Base-by-base conservation (phyloP, 495 filamentous ascomycete species). In the Penicillium egyptiacum region DNA sequence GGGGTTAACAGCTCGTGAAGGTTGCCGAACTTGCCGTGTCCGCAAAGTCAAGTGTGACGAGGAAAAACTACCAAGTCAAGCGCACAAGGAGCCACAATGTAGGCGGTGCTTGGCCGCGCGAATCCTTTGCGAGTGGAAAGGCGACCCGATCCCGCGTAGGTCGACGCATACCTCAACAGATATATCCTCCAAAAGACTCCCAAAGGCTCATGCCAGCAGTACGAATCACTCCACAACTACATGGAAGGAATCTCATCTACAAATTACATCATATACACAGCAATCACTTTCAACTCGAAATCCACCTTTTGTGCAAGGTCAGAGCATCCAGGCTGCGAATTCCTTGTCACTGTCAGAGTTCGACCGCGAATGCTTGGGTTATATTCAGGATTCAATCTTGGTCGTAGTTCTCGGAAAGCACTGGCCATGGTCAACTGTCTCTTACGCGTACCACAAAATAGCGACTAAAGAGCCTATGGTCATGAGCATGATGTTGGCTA, bases 11-110 rank as follows among this genome's bases (percentile, higher is more conserved):
- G 28, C 19, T 35, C 25, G 48, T 23, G 26, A 48, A 66, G 69
- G 68, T 17, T 73, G 69, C 51, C 68, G 68, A 25, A 72, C 73
- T 37, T 75, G 73, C 62, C 60, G 67, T 19, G 66, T 69, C 33
- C 68, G 70, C 48, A 70, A 70, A 58, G 64, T 70, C 17, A 72
- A 70, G 63, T 75, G 68, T 37, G 72, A 71, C 39, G 68, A 74
- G 45, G 68, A 69, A 25, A 75, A 72, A 53, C 44, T 67, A 2
- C 22, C 11, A 4, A 54, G 62, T 10, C 46, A 53, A 17, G 60
- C 59, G n/a, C 59, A 65, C 11, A 56, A 72, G 52, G 57, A 72
- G 54, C 65, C 71, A 39, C 69, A 73, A 42, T 73, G 66, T 50
- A 59, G 55, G 47, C 64, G 69, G 33, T 71, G 69, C 54, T 47